Conservation (phyloP, 768 basidiomycete genomes). For the Tulasnella sp. region DNA sequence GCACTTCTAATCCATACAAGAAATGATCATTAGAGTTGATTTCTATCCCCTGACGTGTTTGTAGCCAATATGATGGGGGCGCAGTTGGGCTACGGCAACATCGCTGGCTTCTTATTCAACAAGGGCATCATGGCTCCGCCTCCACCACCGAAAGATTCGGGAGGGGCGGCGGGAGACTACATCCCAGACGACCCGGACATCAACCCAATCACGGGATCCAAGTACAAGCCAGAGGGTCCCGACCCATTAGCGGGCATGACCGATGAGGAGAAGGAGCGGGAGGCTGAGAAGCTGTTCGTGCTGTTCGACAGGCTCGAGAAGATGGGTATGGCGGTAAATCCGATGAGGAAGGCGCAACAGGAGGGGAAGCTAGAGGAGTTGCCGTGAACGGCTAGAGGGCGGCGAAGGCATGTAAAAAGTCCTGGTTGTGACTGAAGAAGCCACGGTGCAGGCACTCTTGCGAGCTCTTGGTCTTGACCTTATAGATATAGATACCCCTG, state of each 20-base stretch:
- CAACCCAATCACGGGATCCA: constrained; percentile 78
- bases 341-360: constrained; percentile 45
- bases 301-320: constrained; percentile 83
- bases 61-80: constrained; percentile 60
- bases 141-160: constrained; percentile 25
- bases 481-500: too few relatives aligned
- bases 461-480: too few relatives aligned
- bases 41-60: not conserved
- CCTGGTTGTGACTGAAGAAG: too few relatives aligned
- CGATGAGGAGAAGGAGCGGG: constrained; percentile 87
- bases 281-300: constrained; percentile 85
- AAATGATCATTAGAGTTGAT: too few relatives aligned
- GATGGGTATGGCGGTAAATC: constrained; percentile 49
- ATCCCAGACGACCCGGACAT: constrained; percentile 38
- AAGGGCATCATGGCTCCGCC: constrained; percentile 71
- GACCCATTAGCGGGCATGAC: constrained; percentile 56
- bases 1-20: constrained; percentile 19
- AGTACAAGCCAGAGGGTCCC: not conserved
- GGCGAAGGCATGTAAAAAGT: too few relatives aligned
- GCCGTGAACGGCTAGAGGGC: not conserved
- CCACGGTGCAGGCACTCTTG: too few relatives aligned
- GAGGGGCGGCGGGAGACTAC: constrained; percentile 24
- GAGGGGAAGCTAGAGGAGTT: constrained; percentile 28
- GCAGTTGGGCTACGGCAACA: constrained; percentile 88
- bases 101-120: constrained; percentile 87